These are phyloP conservation scores for Flaveria sonorensis DNA, from an alignment of 129 eudicot species.

Conservation along the genomic window DNA sequence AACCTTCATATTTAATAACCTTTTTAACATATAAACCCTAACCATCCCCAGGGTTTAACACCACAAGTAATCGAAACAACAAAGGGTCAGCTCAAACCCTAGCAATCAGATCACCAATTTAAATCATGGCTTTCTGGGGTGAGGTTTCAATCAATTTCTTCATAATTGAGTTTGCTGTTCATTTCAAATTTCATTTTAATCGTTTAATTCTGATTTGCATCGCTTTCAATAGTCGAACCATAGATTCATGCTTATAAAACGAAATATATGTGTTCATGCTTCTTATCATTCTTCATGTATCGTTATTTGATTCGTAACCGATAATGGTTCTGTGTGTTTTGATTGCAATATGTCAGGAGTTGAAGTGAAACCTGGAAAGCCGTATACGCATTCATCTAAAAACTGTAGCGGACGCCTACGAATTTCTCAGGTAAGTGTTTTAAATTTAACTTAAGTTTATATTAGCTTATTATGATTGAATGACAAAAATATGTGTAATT, in stretches of 20 bases:
- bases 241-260: no score
- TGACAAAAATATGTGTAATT: not conserved
- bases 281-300: not conserved
- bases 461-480: conserved; percentile 4
- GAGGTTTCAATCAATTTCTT: conserved; percentile 5
- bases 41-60: conserved; percentile 19
- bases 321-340: not conserved
- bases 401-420: conserved; percentile 58
- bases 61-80: not conserved
- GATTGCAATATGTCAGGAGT: conserved; percentile 47
- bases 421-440: conserved; percentile 65
- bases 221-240: no score
- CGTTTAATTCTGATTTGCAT: not conserved
- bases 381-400: conserved; percentile 53
- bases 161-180: not conserved
- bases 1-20: not conserved
- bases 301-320: not conserved
- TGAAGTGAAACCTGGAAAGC: conserved; percentile 81
- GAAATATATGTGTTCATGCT: no score
- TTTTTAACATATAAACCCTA: conserved; percentile 32
- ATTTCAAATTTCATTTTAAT: not conserved
- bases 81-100: conserved; percentile 24
- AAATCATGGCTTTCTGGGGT: conserved; percentile 43
- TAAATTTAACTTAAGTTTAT: not conserved
- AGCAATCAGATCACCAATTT: conserved; percentile 1